Evolutionary conservation across 345 rosid species (phyloP).

Genomic region (Angophora floribunda): DNA sequence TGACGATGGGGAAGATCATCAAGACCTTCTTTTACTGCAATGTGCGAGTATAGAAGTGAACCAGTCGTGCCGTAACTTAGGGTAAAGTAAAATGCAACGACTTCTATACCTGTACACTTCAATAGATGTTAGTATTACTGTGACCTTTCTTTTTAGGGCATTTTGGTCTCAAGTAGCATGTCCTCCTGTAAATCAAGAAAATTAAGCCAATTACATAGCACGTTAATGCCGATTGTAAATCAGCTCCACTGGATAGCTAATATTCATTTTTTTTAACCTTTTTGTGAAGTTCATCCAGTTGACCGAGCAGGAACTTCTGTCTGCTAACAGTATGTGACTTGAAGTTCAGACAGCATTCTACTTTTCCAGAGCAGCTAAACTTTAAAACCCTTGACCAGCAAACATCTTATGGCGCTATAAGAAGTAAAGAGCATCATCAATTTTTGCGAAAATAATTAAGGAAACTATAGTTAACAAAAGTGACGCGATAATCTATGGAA

Average conservation of each 20-base stretch:
- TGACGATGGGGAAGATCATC: background rate
- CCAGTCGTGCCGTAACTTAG: background rate
- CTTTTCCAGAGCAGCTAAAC: background rate
- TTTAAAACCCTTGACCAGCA: background rate
- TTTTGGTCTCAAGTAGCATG: background rate
- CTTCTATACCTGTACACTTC: background rate
- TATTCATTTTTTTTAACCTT: slow-evolving; percentile 2
- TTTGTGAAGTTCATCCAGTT: slow-evolving; percentile 19
- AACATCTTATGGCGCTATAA: background rate
- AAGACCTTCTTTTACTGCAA: background rate
- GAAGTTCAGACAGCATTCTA: background rate
- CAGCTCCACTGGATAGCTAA: background rate
- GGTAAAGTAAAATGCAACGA: background rate
- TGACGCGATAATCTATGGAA: background rate
- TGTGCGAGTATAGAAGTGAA: background rate
- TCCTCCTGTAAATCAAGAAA: background rate
- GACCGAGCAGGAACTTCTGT: slow-evolving; percentile 2
- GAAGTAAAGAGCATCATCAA: background rate
- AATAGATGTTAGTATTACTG: background rate
- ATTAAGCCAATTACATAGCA: background rate
- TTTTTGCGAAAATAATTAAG: background rate
- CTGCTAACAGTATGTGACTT: slow-evolving; percentile 5
- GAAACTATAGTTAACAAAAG: background rate
- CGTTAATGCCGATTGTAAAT: background rate
- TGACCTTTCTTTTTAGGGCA: background rate